Percentiles rank a stretch among this genome's conserved stretches.
Conservation (phyloP, 371 early-diverging fungal genomes). For the Dipsacomyces acuminosporus region DNA sequence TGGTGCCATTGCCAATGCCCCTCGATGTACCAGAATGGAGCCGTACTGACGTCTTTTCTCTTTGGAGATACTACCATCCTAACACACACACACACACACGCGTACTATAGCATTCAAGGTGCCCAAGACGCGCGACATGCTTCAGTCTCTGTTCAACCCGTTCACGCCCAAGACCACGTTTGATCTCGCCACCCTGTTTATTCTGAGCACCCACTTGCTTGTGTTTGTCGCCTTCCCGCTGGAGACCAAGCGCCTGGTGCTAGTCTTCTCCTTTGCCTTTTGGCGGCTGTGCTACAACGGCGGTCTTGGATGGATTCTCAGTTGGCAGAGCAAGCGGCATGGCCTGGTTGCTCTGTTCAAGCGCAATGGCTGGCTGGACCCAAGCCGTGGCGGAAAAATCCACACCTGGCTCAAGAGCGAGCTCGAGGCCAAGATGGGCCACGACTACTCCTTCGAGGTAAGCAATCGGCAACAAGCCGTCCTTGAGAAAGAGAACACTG, state of each 20-base stretch:
- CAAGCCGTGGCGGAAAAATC: slow-evolving; percentile 49
- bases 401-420: slow-evolving; percentile 64
- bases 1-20: too few relatives aligned
- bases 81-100: too few relatives aligned
- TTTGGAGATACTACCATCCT: too few relatives aligned
- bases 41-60: too few relatives aligned
- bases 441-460: slow-evolving; percentile 58
- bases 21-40: too few relatives aligned
- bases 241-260: slow-evolving; percentile 52
- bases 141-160: slow-evolving; percentile 64
- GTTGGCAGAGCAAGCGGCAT: slow-evolving; percentile 70
- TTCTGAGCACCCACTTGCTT: slow-evolving; percentile 59
- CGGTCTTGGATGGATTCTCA: slow-evolving; percentile 78
- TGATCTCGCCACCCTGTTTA: slow-evolving; percentile 65
- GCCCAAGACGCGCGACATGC: slow-evolving; percentile 72
- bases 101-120: slow-evolving; percentile 53
- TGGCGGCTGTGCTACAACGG: slow-evolving; percentile 87
- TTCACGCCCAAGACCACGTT: slow-evolving; percentile 63
- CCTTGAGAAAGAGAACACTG: too few relatives aligned
- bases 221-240: slow-evolving; percentile 61
- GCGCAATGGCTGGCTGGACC: slow-evolving; percentile 48
- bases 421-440: slow-evolving; percentile 79
- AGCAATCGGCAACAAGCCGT: neutral
- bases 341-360: slow-evolving; percentile 58
- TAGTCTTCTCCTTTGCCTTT: slow-evolving; percentile 68